These are phyloP conservation scores for Murraya koenigii DNA, from an alignment of 345 rosid species.

Conservation along the genomic window DNA sequence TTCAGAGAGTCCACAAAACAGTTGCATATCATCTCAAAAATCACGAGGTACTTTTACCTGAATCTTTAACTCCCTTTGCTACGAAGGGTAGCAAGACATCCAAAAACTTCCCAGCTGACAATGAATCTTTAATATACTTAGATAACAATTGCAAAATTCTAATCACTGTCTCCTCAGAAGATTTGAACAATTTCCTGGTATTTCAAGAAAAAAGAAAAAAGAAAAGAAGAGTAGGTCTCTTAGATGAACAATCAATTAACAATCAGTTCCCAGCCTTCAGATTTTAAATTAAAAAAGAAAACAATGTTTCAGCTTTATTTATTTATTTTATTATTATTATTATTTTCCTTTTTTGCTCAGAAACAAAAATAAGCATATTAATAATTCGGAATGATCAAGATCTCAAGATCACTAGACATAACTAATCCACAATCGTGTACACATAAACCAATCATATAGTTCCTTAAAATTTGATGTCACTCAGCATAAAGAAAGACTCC, in stretches of 20 bases:
- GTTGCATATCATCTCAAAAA: background rate
- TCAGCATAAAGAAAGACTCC: background rate
- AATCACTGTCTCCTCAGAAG: slow-evolving; percentile 56
- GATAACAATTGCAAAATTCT: slow-evolving; percentile 67
- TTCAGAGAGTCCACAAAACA: background rate
- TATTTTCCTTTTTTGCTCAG: background rate
- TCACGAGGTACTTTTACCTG: slow-evolving; percentile 46
- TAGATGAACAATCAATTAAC: background rate
- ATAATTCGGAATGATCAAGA: background rate
- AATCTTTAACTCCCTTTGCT: slow-evolving; percentile 43
- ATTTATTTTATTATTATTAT: too few relatives aligned
- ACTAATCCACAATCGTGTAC: background rate
- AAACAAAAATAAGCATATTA: background rate
- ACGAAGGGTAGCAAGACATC: slow-evolving; percentile 71
- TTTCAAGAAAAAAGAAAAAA: too few relatives aligned
- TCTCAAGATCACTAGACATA: background rate
- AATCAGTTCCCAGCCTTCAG: background rate
- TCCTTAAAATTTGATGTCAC: background rate
- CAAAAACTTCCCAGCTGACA: slow-evolving; percentile 50
- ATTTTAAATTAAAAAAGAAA: background rate
- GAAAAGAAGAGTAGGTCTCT: slow-evolving; percentile 1
- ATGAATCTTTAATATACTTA: slow-evolving; percentile 51
- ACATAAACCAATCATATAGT: background rate
- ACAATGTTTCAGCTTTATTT: background rate
- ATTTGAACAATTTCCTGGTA: slow-evolving; percentile 66